Base-by-base conservation (phyloP, 176 grass and related monocot genomes). In the Ananas comosus region DNA sequence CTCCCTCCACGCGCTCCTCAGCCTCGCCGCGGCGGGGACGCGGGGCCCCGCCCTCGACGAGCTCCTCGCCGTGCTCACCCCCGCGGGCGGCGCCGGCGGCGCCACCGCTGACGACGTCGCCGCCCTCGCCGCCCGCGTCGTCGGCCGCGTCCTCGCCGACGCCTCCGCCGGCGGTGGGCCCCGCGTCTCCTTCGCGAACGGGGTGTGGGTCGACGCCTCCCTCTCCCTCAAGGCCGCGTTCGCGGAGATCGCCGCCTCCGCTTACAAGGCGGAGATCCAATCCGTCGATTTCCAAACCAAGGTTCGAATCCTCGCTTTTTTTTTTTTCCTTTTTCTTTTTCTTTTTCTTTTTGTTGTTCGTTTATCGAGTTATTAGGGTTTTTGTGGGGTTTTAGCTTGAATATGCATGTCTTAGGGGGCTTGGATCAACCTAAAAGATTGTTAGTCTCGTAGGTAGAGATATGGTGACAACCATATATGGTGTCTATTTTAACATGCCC, bases 131-230 rank as follows among this genome's bases (percentile, higher is more conserved):
- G 13, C 12, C 13, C 0, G 24, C 28, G 61, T 16, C 47, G 48
- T 3, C 19, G 4, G 14, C 14, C 4, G n/a, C 66, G 66, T 77
- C 77, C 33, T 69, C 13, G 79, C 51, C 27, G 68, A 58, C 64
- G 27, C 7, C 29, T 14, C 14, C n/a, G 51, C 12, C 47, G 13
- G 2, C 10, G 79, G 72, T 21, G 84, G 81, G 29, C 81, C 91
- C 65, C 77, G 10, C 10, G 48, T 90, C 69, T 79, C 79, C 6
- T 90, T 80, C 86, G 79, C 76, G 80, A 90, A 84, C 52, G 84
- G 79, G 48, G 27, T 87, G 68, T 96, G 87, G 87, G 71, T 96
- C 18, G 81, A 87, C 50, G 49, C 74, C 16, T 75, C 70, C 22
- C 66, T 96, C 53, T 33, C 25, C 51, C 69, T 83, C 53, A 90